Evolutionary conservation across 805 yeast genomes (phyloP), one percentile per base, ranked within the genome.

Genomic region (Barnettozyma wickerhamii): DNA sequence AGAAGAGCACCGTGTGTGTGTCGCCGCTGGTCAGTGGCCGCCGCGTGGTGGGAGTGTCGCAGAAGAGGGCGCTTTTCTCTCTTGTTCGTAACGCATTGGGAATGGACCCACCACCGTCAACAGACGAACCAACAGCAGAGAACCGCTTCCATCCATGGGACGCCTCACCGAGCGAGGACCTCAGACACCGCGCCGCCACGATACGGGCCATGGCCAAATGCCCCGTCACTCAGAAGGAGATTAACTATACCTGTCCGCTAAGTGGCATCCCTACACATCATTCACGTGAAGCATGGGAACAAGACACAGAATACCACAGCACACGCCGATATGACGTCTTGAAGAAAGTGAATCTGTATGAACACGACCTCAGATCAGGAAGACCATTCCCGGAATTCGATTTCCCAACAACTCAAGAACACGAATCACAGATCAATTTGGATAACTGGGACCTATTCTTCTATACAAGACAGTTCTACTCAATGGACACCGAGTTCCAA

Each of bases 241-340:
- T 93, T 44, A 73, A 82, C 50, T 93, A 72, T 61, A 86, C 90
- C 2, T 93, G 98, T 66, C 99, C 99, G 2, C 67, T 75, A 42
- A 85, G 96, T 5, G 99, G 99, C 3, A 89, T 93, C 37, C 99
- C 99, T 19, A 93, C 99, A 4, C 99, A 93, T 62, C 95, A 87
- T 58, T 80, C 87, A 17, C 72, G 74, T 57, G 88, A 84, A 49
- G 96, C 96, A 1, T 93, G 97, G 96, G 81, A 81, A 55, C 64
- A 68, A 41, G 98, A 93, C 60, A 67, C 57, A 7, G 78, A 75
- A 19, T 90, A 90, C 60, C 96, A 87, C 55, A 56, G 66, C 19
- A 58, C 76, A 19, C 75, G 80, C 52, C 77, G 70, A 48, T 85
- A 84, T 62, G 86, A 88, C 56, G 64, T 77, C 33, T 74, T 93